phyloP scores from a whole-genome alignment of 352 stramenopile genomes.

The Pythium myriotylum region DNA sequence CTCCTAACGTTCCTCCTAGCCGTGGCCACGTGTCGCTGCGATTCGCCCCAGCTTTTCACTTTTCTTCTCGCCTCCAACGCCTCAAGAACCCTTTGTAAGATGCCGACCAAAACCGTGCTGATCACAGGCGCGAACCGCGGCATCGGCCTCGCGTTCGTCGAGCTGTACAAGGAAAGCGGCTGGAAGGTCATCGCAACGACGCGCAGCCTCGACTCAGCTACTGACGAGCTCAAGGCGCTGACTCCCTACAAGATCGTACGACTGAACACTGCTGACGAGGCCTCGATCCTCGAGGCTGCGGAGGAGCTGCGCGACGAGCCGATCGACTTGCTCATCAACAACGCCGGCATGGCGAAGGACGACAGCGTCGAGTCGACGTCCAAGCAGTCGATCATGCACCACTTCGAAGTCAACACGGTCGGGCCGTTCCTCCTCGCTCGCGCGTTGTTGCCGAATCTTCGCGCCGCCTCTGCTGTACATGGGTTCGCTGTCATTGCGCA shows the following conservation, averaged over 20 bases:
- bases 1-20: no score
- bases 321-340: constrained; percentile 80
- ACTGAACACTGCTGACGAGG: constrained; percentile 56
- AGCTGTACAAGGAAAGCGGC: constrained; percentile 43
- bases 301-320: constrained; percentile 39
- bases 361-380: constrained; percentile 38
- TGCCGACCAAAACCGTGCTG: constrained; percentile 43
- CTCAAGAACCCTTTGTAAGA: no score
- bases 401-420: constrained; percentile 79
- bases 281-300: constrained; percentile 46
- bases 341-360: constrained; percentile 46
- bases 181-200: constrained; percentile 60
- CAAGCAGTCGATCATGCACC: constrained; percentile 56
- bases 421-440: constrained; percentile 66
- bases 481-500: constrained; percentile 57
- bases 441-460: constrained; percentile 56
- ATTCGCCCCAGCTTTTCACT: no score
- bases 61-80: no score
- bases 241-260: constrained; percentile 49
- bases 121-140: constrained; percentile 64
- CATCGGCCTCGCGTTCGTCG: constrained; percentile 47
- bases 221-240: constrained; percentile 39
- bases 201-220: constrained; percentile 38
- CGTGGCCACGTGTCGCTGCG: no score
- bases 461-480: constrained; percentile 34